Evolutionary conservation across 371 early-diverging fungal species (phyloP), one percentile per base, ranked within the genome.

Genomic region (Mucor piriformis): DNA sequence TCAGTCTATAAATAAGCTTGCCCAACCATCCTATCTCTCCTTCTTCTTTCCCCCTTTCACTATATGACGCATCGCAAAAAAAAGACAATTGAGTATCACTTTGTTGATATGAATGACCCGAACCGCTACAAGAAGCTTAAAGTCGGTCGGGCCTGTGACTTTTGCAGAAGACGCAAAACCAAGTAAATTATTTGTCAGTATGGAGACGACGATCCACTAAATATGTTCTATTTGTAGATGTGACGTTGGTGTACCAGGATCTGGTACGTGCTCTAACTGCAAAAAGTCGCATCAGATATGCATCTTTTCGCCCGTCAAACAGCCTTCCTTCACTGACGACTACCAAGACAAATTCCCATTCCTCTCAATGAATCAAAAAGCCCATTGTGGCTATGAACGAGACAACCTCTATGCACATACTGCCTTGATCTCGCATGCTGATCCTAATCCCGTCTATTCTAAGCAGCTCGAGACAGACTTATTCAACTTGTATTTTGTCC

Each of bases 401-500:
- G 43, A 59, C 25, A 35, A 24, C n/a, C 13, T n/a, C 13, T 37
- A 40, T 43, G 18, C 33, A 3, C 50, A 63, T 29, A 35, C 46
- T 21, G 18, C 32, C 7, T 23, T 44, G 16, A 15, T 3, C 0
- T 7, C 21, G 23, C 2, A n/a, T 1, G 24, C 42, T 7, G 79
- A 2, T 34, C 16, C 27, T 3, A 18, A 35, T 20, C 61, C 61
- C 6, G 27, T 54, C 2, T 53, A 46, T 32, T 43, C 50, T 4
- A 44, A 33, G 7, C 79, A 83, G 2, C 76, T 74, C 20, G 72
- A 73, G n/a, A 61, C 63, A 13, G 70, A 74, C 6, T 74, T 89
- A 11, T 57, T 89, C 33, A 72, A 81, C 27, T 63, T 80, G 34
- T 91, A 80, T 74, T 90, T 91, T 72, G 67, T 74, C 34, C 75